phyloP scores from a whole-genome alignment of 1,284 basidiomycete genomes.

The Ceratobasidium sp. region DNA sequence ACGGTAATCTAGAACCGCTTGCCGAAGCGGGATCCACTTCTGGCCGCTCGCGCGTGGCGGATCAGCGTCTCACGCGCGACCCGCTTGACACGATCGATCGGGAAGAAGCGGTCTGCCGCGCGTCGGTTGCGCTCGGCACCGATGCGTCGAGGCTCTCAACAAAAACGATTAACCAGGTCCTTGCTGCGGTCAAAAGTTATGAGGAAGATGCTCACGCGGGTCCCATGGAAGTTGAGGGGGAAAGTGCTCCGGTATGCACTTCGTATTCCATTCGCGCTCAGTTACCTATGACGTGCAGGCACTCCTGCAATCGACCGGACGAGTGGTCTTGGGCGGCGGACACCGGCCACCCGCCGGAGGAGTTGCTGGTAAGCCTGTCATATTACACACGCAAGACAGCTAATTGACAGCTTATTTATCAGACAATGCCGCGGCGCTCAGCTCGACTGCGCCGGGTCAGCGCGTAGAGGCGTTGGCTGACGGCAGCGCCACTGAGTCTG shows the following conservation, averaged over 20 bases:
- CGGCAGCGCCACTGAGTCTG: background rate
- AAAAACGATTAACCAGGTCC: background rate
- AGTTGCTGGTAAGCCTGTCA: background rate
- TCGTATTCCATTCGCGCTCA: too few species aligned
- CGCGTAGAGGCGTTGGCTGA: background rate
- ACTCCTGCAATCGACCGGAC: background rate
- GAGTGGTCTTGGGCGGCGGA: slow-evolving; percentile 23
- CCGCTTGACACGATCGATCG: too few species aligned
- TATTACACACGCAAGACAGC: too few species aligned
- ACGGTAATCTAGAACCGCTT: too few species aligned
- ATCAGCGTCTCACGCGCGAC: too few species aligned
- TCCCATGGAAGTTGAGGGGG: slow-evolving; percentile 27
- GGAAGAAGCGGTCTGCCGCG: background rate
- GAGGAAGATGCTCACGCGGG: background rate
- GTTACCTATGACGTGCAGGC: background rate
- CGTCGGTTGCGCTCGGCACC: background rate
- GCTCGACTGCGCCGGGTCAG: too few species aligned
- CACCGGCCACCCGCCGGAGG: background rate
- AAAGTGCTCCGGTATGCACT: slow-evolving; percentile 29
- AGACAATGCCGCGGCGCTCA: too few species aligned
- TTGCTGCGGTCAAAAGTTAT: background rate
- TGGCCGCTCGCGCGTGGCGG: too few species aligned
- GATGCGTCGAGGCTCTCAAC: background rate
- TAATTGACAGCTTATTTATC: background rate
- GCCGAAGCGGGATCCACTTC: too few species aligned